phyloP scores from a whole-genome alignment of 768 basidiomycete species.

The Hysterangium stoloniferum region DNA sequence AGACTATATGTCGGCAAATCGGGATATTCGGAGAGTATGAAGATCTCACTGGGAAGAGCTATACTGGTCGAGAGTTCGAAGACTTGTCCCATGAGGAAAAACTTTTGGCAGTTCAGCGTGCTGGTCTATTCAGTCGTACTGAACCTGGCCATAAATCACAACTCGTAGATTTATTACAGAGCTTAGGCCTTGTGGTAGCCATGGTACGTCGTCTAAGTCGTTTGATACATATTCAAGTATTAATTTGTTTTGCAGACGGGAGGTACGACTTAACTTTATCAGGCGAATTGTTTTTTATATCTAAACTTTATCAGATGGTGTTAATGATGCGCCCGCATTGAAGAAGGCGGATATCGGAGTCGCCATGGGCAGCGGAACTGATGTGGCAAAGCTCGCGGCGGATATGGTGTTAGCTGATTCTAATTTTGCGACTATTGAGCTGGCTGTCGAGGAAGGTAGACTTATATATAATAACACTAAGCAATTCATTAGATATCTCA shows the following conservation, averaged over 20 bases:
- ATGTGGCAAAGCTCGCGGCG: constrained; percentile 95
- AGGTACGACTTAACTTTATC: constrained; percentile 2
- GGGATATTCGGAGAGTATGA: constrained; percentile 86
- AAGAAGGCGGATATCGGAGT: constrained; percentile 98
- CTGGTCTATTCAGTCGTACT: constrained; percentile 86
- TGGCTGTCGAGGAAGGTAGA: constrained; percentile 94
- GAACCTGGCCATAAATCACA: constrained; percentile 94
- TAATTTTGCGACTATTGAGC: constrained; percentile 95
- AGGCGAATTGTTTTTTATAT: constrained; percentile 12
- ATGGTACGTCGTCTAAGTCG: constrained; percentile 52
- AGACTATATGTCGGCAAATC: constrained; percentile 94
- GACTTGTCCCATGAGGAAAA: constrained; percentile 75
- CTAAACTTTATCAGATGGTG: constrained; percentile 85
- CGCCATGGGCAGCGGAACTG: constrained; percentile 98
- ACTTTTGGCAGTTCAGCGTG: constrained; percentile 76
- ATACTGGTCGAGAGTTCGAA: constrained; percentile 90
- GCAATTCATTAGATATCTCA: constrained; percentile 98
- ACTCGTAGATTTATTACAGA: constrained; percentile 89
- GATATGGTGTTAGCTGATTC: constrained; percentile 98
- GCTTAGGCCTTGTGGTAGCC: constrained; percentile 86
- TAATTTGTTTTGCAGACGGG: constrained; percentile 12
- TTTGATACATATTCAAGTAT: neutral
- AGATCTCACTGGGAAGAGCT: constrained; percentile 90
- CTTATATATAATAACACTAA: constrained; percentile 99
- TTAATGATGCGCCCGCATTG: constrained; percentile 95